Evolutionary conservation across 306 rosid species (phyloP), one percentile per base, ranked within the genome.

Genomic region (Malus fusca): DNA sequence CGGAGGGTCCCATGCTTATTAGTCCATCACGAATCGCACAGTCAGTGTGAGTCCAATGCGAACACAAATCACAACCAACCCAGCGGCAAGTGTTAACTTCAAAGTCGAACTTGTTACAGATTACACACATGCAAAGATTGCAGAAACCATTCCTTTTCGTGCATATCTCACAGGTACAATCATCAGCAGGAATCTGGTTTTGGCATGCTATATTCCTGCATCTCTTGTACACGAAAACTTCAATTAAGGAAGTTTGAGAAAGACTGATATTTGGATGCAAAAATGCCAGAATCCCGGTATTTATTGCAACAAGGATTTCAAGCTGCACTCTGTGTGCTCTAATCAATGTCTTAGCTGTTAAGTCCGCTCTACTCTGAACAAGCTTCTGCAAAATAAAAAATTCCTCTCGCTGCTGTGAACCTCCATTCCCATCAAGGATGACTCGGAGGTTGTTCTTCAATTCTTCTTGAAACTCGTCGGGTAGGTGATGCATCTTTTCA

Each of bases 11-110:
- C 93, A 83, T 86, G 82, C 82, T 82, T 62, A 95, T 92, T 72
- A 85, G 92, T 75, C 92, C 92, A 79, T 92, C 99, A 28, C 91
- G 97, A 82, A 95, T 95, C 35, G 99, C 97, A 83, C 99, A 95
- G 80, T 95, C 97, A 2, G 99, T 95, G 82, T 95, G 99, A 68
- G 99, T 92, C 99, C 99, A 95, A 81, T 95, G 98, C 67, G 97
- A 92, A 64, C 98, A 95, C 71, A 90, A 77, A 81, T 95, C 99
- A 81, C 99, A 95, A 70, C 99, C 97, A 81, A 95, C 84, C 99
- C 99, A 95, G 15, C 99, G 97, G 74, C 99, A 95, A 23, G 99
- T 95, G 77, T 92, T 95, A 40, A 95, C 97, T 90, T 95, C 97
- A 79, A 95, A 95, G 82, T 95, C 99, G 77, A 95, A 95, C 93